These are phyloP conservation scores for Penicillium sclerotigenum DNA, from an alignment of 2,329 filamentous ascomycete species.

Conservation along the genomic window DNA sequence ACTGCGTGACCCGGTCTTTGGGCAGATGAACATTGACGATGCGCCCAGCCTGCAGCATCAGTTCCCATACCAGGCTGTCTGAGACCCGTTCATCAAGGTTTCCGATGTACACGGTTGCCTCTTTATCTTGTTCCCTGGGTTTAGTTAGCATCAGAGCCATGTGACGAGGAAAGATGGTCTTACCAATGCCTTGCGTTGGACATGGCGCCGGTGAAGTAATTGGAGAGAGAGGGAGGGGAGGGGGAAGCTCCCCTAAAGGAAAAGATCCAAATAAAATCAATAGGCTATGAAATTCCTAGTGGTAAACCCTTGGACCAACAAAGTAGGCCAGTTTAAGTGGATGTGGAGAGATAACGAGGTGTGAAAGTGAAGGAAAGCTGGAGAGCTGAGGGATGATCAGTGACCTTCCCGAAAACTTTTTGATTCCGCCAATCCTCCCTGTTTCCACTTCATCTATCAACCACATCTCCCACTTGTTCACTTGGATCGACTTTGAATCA, in stretches of 20 bases:
- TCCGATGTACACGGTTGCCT: conserved; percentile 95
- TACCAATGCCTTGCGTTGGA: conserved; percentile 75
- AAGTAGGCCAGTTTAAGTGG: not conserved
- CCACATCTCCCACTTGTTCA: conserved; percentile 12
- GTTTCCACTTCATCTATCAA: conserved; percentile 15
- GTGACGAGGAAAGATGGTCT: conserved; percentile 1
- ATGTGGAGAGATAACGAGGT: not conserved
- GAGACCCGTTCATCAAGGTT: conserved; percentile 96
- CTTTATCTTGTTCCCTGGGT: conserved; percentile 92
- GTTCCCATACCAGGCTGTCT: conserved; percentile 88
- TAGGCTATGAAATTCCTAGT: not conserved
- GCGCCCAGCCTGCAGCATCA: conserved; percentile 96
- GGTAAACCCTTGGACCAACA: not conserved
- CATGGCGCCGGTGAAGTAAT: conserved; percentile 48
- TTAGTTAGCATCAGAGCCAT: conserved; percentile 11
- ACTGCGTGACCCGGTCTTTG: conserved; percentile 95
- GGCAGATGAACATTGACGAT: conserved; percentile 98
- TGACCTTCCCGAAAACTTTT: conserved; percentile 33
- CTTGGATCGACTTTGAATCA: not conserved
- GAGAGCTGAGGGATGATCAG: conserved; percentile 19
- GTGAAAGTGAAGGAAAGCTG: conserved; percentile 11
- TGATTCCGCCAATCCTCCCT: conserved; percentile 16
- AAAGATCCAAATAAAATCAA: not conserved
- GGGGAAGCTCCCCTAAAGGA: not conserved
- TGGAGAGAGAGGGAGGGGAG: not conserved